These are phyloP conservation scores for Phoenix roebelenii DNA, from an alignment of 176 grass and related monocot genomes.

Conservation along the genomic window DNA sequence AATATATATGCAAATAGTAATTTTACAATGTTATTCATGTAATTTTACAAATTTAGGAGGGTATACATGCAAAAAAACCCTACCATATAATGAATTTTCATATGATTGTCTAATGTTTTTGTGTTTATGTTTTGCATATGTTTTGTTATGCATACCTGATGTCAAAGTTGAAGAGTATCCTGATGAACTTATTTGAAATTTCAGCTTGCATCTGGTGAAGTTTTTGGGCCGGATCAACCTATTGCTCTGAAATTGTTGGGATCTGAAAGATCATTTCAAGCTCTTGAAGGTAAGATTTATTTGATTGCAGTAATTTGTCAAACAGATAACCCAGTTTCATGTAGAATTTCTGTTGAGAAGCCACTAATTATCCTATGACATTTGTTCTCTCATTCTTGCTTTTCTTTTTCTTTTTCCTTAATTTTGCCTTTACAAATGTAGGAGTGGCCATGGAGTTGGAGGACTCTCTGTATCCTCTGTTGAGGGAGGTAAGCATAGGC, in stretches of 20 bases:
- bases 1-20: too few species aligned
- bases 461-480: slow-evolving; percentile 85
- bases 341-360: too few species aligned
- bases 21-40: too few species aligned
- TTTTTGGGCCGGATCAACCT: slow-evolving; percentile 83
- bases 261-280: slow-evolving; percentile 84
- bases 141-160: too few species aligned
- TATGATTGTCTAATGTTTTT: too few species aligned
- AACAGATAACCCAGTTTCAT: too few species aligned
- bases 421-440: slow-evolving; percentile 22
- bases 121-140: too few species aligned
- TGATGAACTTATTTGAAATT: neutral
- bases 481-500: slow-evolving; percentile 87
- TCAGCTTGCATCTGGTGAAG: slow-evolving; percentile 93
- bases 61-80: too few species aligned
- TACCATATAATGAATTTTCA: too few species aligned
- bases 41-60: too few species aligned
- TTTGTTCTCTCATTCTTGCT: slow-evolving; percentile 4
- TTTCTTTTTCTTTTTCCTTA: slow-evolving; percentile 7
- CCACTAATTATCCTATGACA: too few species aligned
- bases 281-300: slow-evolving; percentile 64
- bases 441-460: slow-evolving; percentile 97
- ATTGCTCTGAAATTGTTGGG: slow-evolving; percentile 79
- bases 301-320: neutral
- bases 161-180: too few species aligned